Conservation (phyloP, 805 yeast genomes). For the Saccharomycopsis sp. region DNA sequence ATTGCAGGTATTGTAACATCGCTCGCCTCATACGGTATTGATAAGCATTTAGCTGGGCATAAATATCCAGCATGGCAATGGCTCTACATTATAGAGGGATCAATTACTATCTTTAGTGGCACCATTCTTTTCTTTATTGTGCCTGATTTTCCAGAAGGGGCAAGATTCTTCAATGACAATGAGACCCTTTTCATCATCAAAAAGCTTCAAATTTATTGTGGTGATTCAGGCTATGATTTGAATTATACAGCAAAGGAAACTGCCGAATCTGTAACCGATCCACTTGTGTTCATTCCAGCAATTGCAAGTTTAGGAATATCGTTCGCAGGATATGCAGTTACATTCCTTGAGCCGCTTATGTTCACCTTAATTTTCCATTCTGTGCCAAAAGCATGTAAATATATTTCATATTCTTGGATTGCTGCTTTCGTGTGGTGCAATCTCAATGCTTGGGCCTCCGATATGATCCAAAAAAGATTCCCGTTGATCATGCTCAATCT, state of each 20-base stretch:
- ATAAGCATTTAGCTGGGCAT: too few species aligned
- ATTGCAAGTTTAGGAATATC: constrained; percentile 50
- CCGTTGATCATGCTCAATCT: constrained; percentile 31
- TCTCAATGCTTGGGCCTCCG: constrained; percentile 27
- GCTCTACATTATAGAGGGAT: constrained; percentile 45
- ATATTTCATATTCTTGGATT: constrained; percentile 51
- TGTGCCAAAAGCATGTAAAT: constrained; percentile 65
- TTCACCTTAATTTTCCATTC: constrained; percentile 57
- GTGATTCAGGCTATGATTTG: constrained; percentile 43
- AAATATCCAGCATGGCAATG: constrained; percentile 45
- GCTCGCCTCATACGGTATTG: too few species aligned
- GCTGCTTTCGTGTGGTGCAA: neutral
- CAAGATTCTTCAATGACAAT: constrained; percentile 42
- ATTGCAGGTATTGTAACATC: constrained; percentile 3
- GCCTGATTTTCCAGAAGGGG: constrained; percentile 69
- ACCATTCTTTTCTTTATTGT: constrained; percentile 39
- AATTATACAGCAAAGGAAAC: constrained; percentile 41
- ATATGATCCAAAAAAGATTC: constrained; percentile 40
- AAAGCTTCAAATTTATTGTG: constrained; percentile 50
- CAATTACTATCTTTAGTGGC: constrained; percentile 27
- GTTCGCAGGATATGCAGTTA: constrained; percentile 65
- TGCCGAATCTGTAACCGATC: constrained; percentile 46
- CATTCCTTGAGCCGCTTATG: constrained; percentile 66
- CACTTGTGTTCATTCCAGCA: constrained; percentile 49
- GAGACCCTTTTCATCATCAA: constrained; percentile 49